phyloP scores from a whole-genome alignment of 768 basidiomycete genomes.

The Pisolithus sp. region DNA sequence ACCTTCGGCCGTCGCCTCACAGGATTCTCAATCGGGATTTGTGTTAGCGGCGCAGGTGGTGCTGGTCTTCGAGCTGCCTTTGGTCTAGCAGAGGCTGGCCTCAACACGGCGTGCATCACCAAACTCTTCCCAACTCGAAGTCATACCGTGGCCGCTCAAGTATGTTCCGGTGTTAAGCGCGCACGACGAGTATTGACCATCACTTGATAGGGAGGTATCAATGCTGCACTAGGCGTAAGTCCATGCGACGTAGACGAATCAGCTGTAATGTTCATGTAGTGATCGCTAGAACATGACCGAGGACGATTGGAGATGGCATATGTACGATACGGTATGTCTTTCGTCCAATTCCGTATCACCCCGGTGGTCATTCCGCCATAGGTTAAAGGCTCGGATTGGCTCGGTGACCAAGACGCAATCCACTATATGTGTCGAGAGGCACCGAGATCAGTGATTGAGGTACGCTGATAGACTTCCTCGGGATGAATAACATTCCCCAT shows the following conservation, averaged over 20 bases:
- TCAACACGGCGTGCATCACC: constrained; percentile 99
- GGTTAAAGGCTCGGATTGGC: constrained; percentile 99
- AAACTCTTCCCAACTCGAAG: constrained; percentile 98
- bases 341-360: neutral
- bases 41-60: constrained; percentile 85
- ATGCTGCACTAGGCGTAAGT: constrained; percentile 89
- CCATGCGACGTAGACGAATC: neutral
- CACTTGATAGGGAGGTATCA: constrained; percentile 81
- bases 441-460: constrained; percentile 89
- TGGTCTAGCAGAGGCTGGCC: constrained; percentile 95
- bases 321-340: constrained; percentile 83
- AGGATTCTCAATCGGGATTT: constrained; percentile 9
- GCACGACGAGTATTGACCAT: constrained; percentile 8
- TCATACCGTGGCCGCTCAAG: constrained; percentile 98
- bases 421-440: constrained; percentile 99
- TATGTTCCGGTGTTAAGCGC: constrained; percentile 23
- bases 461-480: constrained; percentile 21
- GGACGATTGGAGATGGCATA: constrained; percentile 99
- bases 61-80: constrained; percentile 98
- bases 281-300: constrained; percentile 88
- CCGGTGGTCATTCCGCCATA: constrained; percentile 24
- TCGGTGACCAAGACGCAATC: constrained; percentile 98
- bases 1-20: neutral
- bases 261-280: constrained; percentile 4
- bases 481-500: neutral